Conservation (phyloP, 2,329 filamentous ascomycete species). For the Fusarium foetens region DNA sequence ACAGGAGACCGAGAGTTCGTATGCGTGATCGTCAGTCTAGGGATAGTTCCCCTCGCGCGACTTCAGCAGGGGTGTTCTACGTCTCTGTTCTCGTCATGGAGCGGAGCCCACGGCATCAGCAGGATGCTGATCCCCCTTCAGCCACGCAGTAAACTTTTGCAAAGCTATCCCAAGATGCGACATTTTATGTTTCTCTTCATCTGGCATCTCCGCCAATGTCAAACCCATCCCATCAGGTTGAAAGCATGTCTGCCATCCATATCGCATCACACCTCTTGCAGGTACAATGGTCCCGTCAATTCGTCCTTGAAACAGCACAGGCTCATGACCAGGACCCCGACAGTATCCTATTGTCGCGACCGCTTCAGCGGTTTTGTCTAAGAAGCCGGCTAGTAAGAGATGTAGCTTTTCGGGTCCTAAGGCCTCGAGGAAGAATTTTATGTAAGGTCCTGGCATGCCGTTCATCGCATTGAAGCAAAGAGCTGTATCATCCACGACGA, state of each 20-base stretch:
- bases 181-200: background rate
- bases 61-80: background rate
- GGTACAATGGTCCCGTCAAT: background rate
- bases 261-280: background rate
- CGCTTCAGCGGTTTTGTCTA: background rate
- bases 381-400: background rate
- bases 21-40: no score
- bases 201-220: background rate
- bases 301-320: background rate
- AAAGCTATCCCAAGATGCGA: background rate
- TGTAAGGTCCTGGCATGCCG: background rate
- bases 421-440: background rate
- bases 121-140: accelerated
- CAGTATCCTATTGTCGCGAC: background rate
- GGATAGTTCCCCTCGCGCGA: no score
- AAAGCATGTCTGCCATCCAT: background rate
- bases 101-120: no score
- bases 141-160: background rate
- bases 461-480: background rate
- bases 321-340: background rate
- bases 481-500: background rate
- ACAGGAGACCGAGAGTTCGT: background rate
- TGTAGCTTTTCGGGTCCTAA: background rate
- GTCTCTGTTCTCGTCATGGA: accelerated
- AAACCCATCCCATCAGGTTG: accelerated